Conservation (phyloP, 2,329 filamentous ascomycete species). For the Colletotrichum graminicola region DNA sequence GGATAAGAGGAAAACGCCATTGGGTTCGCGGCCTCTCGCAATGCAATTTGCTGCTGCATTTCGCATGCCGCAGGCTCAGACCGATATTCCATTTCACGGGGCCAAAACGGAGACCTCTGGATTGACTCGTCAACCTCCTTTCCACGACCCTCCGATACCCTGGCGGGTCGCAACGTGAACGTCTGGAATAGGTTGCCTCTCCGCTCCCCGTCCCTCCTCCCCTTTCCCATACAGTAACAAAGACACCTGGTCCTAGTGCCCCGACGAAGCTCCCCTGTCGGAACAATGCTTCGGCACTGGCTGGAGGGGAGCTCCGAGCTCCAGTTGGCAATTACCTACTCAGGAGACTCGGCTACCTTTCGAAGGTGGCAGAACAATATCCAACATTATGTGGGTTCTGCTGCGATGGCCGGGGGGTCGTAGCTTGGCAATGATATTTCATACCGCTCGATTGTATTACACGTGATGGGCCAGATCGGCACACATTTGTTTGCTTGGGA, state of each 20-base stretch:
- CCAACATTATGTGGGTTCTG: slow-evolving; percentile 25
- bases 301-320: slow-evolving; percentile 11
- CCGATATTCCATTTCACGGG: neutral
- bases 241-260: neutral
- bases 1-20: slow-evolving; percentile 9
- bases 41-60: slow-evolving; percentile 18
- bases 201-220: slow-evolving; percentile 31
- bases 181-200: slow-evolving; percentile 39
- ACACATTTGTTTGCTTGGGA: neutral
- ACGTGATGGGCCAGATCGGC: slow-evolving; percentile 21
- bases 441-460: slow-evolving; percentile 28
- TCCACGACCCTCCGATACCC: slow-evolving; percentile 14
- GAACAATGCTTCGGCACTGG: slow-evolving; percentile 29
- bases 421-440: slow-evolving; percentile 30
- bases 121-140: slow-evolving; percentile 8
- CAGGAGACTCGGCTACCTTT: slow-evolving; percentile 24
- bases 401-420: slow-evolving; percentile 28
- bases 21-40: slow-evolving; percentile 14
- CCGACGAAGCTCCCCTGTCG: slow-evolving; percentile 25
- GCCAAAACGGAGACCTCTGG: neutral
- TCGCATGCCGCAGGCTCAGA: neutral
- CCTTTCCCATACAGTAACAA: slow-evolving; percentile 14
- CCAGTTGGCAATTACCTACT: slow-evolving; percentile 29
- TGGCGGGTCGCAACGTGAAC: slow-evolving; percentile 30
- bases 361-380: slow-evolving; percentile 39